Evolutionary conservation across 345 rosid genomes (phyloP), one percentile per base, ranked within the genome.

Genomic region (Citrus trifoliata): DNA sequence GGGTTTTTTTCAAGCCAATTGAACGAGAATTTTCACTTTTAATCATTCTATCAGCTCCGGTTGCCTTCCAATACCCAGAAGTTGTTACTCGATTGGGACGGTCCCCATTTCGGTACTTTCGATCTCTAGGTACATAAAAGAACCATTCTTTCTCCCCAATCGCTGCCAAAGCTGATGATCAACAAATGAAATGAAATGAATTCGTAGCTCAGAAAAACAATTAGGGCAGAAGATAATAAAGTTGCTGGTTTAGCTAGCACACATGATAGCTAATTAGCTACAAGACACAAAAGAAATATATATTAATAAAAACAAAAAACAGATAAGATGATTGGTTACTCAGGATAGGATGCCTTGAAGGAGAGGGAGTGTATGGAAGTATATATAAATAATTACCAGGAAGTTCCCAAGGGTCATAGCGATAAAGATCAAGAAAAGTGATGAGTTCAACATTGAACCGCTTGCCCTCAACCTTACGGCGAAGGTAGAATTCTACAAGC

Each of bases 121-220:
- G 75, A 79, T 97, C 99, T 82, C 99, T 86, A 0, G 99, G 99
- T 61, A 94, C 99, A 76, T 97, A 97, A 82, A 97, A 97, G 84
- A 89, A 97, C 99, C 99, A 97, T 73, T 94, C 99, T 80, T 93
- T 97, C 95, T 97, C 99, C 61, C 99, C 99, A 65, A 97, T 97
- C 0, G 98, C 97, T 10, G 99, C 99, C 88, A 97, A 62, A 12
- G 98, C 99, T 97, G 80, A 70, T 22, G 27, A 51, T 38, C 64
- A 27, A 56, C 25, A 19, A 21, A 70, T 21, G 38, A 64, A 48
- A 5, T 7, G 16, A 46, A 46, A 46, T 13, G 51, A 46, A 46
- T 46, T 46, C 18, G 13, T 46, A 46, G 4, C 4, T 46, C 16
- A 46, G 51, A 10, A 46, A 46, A 46, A 13, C 9, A 46, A 46